These are phyloP conservation scores for Tolypocladium tundrense DNA, from an alignment of 2,329 filamentous ascomycete genomes.

Conservation along the genomic window DNA sequence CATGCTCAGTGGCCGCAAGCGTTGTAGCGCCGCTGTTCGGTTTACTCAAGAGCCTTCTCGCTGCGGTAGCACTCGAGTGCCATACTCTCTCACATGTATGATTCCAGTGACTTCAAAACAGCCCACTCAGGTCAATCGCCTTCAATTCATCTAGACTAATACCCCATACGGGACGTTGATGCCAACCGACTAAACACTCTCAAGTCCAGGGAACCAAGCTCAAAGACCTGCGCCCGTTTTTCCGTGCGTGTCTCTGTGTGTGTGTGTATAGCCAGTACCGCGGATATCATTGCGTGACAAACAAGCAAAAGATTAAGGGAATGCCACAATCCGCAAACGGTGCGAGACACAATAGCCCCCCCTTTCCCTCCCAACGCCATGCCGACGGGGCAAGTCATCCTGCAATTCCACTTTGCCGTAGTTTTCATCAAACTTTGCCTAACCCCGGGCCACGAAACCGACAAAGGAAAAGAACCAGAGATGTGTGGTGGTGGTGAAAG, in stretches of 20 bases:
- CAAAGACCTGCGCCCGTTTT: neutral
- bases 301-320: neutral
- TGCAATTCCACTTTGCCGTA: neutral
- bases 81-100: neutral
- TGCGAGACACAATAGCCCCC: neutral
- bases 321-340: neutral
- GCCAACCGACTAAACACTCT: neutral
- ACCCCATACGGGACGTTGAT: neutral
- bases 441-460: neutral
- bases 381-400: neutral
- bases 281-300: neutral
- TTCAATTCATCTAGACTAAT: neutral
- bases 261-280: neutral
- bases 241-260: neutral
- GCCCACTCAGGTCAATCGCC: neutral
- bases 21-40: too few relatives aligned
- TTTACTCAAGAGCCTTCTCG: too few relatives aligned
- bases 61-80: neutral
- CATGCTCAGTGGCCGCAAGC: neutral
- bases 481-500: neutral
- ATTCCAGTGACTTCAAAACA: neutral
- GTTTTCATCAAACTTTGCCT: neutral
- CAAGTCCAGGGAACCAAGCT: neutral
- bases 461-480: neutral
- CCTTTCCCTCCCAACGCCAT: neutral